Conservation (phyloP, 2,329 filamentous ascomycete species). For the Laburnicola sp. region DNA sequence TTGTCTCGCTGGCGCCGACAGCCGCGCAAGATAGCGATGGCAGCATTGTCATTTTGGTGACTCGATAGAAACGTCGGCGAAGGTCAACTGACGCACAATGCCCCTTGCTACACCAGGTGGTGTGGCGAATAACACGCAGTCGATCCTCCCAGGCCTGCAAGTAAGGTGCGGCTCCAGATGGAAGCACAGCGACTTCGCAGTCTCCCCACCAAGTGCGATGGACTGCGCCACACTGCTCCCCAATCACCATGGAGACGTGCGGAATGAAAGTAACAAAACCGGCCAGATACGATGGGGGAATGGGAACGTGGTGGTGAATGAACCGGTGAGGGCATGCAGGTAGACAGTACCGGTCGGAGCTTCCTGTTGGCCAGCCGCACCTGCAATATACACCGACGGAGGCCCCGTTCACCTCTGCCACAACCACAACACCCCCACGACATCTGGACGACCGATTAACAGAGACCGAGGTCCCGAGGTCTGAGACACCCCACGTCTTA, state of each 20-base stretch:
- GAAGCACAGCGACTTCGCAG: slow-evolving; percentile 1
- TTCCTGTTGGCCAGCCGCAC: slow-evolving; percentile 5
- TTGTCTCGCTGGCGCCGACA: slow-evolving; percentile 4
- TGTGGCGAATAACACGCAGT: not conserved
- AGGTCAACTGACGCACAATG: too few relatives aligned
- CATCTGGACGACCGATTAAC: not conserved
- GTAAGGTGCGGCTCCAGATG: not conserved
- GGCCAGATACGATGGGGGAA: not conserved
- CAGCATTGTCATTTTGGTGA: too few relatives aligned
- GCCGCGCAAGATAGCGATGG: too few relatives aligned
- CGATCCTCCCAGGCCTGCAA: slow-evolving; percentile 2
- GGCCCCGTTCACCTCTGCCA: not conserved
- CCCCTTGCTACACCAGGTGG: not conserved
- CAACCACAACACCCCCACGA: not conserved
- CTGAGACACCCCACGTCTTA: not conserved
- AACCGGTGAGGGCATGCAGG: slow-evolving; percentile 4
- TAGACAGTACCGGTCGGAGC: slow-evolving; percentile 5
- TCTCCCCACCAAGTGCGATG: not conserved
- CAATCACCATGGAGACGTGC: not conserved
- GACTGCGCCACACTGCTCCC: not conserved
- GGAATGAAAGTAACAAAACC: not conserved
- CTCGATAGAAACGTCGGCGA: too few relatives aligned
- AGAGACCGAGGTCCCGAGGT: too few relatives aligned
- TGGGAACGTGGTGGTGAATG: not conserved
- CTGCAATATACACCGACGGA: slow-evolving; percentile 2